Percentiles rank a stretch among this genome's conserved stretches.
Conservation (phyloP, 2,329 filamentous ascomycete genomes). For the Aspergillus pseudoglaucus region DNA sequence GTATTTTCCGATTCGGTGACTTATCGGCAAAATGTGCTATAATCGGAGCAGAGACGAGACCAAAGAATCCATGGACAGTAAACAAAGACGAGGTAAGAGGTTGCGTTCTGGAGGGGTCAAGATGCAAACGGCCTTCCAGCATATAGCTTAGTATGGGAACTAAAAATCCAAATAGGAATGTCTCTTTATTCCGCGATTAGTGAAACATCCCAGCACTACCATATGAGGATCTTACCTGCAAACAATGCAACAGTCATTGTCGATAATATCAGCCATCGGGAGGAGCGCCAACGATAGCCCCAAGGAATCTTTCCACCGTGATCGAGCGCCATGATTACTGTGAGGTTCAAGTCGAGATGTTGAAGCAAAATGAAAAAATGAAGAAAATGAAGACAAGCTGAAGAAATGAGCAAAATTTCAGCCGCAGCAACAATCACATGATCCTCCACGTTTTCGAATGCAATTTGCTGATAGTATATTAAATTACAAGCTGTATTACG, state of each 20-base stretch:
- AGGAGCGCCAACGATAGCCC: constrained; percentile 18
- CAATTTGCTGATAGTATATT: no score
- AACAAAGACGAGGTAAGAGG: constrained; percentile 18
- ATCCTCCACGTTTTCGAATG: no score
- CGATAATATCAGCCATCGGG: constrained; percentile 14
- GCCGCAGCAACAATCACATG: no score
- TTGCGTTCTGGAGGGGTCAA: constrained; percentile 19
- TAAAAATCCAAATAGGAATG: constrained; percentile 28
- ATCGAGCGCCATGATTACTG: no score
- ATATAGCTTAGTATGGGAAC: constrained; percentile 29
- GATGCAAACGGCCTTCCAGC: constrained; percentile 20
- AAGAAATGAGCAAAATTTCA: no score
- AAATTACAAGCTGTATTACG: no score
- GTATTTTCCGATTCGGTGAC: constrained; percentile 15
- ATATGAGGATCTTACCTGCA: constrained; percentile 9
- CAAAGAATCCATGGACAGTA: constrained; percentile 19
- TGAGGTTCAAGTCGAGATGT: no score
- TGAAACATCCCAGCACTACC: constrained; percentile 16
- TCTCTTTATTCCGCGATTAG: constrained; percentile 21
- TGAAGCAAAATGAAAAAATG: no score
- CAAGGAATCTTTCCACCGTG: background rate
- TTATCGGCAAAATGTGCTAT: constrained; percentile 24
- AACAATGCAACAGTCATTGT: constrained; percentile 18
- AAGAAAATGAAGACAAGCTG: no score
- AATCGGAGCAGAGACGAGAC: constrained; percentile 17